Base-by-base conservation (phyloP, 2,329 filamentous ascomycete species). In the Aspergillus felis region DNA sequence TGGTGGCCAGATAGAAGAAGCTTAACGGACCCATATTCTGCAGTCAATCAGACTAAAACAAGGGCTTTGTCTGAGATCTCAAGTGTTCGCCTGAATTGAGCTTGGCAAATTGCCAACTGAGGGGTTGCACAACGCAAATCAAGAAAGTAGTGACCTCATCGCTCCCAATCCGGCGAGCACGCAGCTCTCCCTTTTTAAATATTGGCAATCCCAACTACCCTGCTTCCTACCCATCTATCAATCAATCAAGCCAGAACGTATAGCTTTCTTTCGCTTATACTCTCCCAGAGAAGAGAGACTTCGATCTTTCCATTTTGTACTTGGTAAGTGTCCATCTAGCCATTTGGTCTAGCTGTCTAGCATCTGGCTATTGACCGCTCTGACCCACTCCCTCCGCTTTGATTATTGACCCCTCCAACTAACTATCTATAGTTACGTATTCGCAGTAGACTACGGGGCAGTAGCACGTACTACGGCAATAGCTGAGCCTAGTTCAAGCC, bases 131-230 rank as follows among this genome's bases (percentile, higher is more conserved):
- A 46, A 44, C n/a, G 28, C 28, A 17, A 28, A 38, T 38, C 29
- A 41, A 42, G 49, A 29, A 50, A 2, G 3, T 6, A 46, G 50
- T 58, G 56, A 58, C 49, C 50, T 58, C 56, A 58, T 58, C 41
- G 46, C 32, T 35, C 9, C 32, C 28, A 7, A 44, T 25, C 48
- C 56, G 53, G 49, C 46, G 44, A 53, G 1, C 29, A 14, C 7
- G 32, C 14, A 22, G 22, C 22, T 22, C 2, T 38, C 14, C 32
- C 14, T 17, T 35, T n/a, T 38, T 38, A 38, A 35, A 38, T 38
- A 6, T 14, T 38, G 4, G 14, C 32, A 17, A 7, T 38, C 32
- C 52, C 53, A 46, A 20, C 44, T 44, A 10, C 17, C 6, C 28
- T 50, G 24, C 17, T 27, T 44, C 17, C n/a, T 24, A 28, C 32